Conservation (phyloP, 164 flowering plant species). For the Piper betle region DNA sequence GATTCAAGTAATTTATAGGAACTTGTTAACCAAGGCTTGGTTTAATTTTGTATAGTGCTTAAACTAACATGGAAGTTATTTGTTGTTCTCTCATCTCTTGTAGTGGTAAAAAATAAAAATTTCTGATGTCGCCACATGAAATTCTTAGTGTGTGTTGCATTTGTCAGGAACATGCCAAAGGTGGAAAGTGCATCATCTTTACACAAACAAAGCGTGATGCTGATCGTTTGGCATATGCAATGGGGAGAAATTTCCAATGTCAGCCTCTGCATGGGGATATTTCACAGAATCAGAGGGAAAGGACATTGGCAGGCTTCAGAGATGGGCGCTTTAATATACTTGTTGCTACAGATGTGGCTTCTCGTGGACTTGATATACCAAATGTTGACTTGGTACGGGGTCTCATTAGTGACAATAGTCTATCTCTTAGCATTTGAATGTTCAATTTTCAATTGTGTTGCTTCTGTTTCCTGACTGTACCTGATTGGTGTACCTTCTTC, state of each 20-base stretch:
- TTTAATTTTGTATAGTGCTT: no score
- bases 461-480: no score
- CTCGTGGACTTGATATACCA: conserved; percentile 38
- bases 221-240: conserved; percentile 21
- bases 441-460: no score
- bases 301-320: conserved; percentile 27
- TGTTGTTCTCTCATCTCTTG: no score
- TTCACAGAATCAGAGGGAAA: conserved; percentile 27
- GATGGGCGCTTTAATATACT: conserved; percentile 24
- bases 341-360: conserved; percentile 39
- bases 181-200: conserved; percentile 32
- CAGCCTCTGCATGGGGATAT: conserved; percentile 33
- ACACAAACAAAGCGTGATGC: conserved; percentile 33
- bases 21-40: no score
- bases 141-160: not conserved
- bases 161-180: conserved; percentile 22
- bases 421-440: no score
- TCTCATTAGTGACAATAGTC: no score
- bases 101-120: not conserved
- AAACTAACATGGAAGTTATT: no score
- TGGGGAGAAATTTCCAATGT: conserved; percentile 19
- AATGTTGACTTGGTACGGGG: conserved; percentile 32
- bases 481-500: not conserved
- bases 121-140: not conserved
- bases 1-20: no score